Evolutionary conservation across 106 monocot genomes (phyloP), one percentile per base, ranked within the genome.

Genomic region (Dendrobium catenatum): DNA sequence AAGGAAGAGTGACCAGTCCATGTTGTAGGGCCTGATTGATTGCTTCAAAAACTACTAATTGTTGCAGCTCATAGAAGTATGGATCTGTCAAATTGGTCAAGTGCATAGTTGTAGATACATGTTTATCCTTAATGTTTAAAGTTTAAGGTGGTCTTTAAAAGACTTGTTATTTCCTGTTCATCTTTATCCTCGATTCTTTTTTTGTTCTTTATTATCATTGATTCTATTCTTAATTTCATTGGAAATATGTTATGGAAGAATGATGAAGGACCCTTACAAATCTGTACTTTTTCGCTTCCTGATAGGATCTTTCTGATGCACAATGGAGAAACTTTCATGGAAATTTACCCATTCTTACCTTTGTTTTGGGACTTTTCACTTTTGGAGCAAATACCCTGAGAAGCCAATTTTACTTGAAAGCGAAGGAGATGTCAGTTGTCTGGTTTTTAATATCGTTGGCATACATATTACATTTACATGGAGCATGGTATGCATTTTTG

Each of bases 321-420:
- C 98, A 98, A 76, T 98, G 98, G 98, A 93, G 87, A 89, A 95
- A 94, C 61, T 98, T 98, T 70, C 86, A 91, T 68, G 98, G 86
- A 68, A 98, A 91, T 59, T 83, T 98, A 55, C 89, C 91, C 70
- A 86, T 93, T 85, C 89, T 98, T 43, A 91, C 88, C 3, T 18
- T 86, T 76, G 98, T 98, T 56, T 86, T 98, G 78, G 92, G 86
- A 43, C 46, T 83, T 58, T 98, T 95, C 67, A 78, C 85, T 44
- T 75, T 84, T 54, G 27, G 91, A 22, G 91, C 93, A 79, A 93
- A 87, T 77, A 16, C 27, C 22, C 72, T 93, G 18, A 89, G 92
- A 80, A 72, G 82, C 55, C 67, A 26, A 19, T 93, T 73, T 77
- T 31, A 81, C 64, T 61, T 94, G 81, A 92, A 83, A 81, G 87